These are phyloP conservation scores for Epichloe gansuensis DNA, from an alignment of 2,329 filamentous ascomycete genomes.

Conservation along the genomic window DNA sequence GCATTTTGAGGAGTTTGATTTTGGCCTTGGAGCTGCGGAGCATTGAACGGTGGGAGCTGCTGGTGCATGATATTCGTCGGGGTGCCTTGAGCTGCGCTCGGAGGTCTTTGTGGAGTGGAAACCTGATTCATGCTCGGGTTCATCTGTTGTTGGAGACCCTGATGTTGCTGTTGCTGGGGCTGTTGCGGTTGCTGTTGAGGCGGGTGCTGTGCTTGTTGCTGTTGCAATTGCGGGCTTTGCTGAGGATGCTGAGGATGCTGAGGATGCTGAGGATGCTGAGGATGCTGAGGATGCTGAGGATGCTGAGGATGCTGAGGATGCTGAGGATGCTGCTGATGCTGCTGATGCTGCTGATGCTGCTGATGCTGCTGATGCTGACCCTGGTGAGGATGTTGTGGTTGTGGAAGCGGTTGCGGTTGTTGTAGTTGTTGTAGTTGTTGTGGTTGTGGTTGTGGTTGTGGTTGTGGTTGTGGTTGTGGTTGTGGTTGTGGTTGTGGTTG, in stretches of 20 bases:
- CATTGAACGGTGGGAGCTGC: slow-evolving; percentile 19
- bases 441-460: slow-evolving; percentile 10
- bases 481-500: slow-evolving; percentile 19
- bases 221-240: slow-evolving; percentile 16
- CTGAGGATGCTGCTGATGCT: slow-evolving; percentile 19
- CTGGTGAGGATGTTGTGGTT: slow-evolving; percentile 21
- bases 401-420: slow-evolving; percentile 5
- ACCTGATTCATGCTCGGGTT: slow-evolving; percentile 10
- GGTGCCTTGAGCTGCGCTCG: slow-evolving; percentile 13
- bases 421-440: slow-evolving; percentile 19
- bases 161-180: slow-evolving; percentile 13
- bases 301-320: slow-evolving; percentile 22
- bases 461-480: slow-evolving; percentile 9
- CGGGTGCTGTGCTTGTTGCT: slow-evolving; percentile 11
- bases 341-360: slow-evolving; percentile 17
- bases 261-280: background rate
- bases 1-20: slow-evolving; percentile 20
- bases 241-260: slow-evolving; percentile 16
- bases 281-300: slow-evolving; percentile 2
- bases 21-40: slow-evolving; percentile 25
- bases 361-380: slow-evolving; percentile 15
- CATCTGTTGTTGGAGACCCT: slow-evolving; percentile 9
- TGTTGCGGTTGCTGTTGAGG: slow-evolving; percentile 6
- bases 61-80: slow-evolving; percentile 10
- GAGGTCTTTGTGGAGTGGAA: slow-evolving; percentile 13